phyloP scores from a whole-genome alignment of 148 eudicot genomes.

The Oxyria digyna region DNA sequence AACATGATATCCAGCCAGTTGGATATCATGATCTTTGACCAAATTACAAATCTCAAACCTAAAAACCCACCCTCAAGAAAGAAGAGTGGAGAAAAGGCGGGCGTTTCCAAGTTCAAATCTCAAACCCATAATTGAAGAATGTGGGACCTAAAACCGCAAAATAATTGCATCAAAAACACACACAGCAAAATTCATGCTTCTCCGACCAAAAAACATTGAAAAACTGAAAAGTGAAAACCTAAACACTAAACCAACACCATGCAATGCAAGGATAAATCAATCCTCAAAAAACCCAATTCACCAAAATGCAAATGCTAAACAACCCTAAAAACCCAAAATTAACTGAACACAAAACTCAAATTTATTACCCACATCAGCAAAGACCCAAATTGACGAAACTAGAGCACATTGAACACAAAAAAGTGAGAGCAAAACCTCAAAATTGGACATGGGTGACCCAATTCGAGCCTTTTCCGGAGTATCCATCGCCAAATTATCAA shows the following conservation, averaged over 20 bases:
- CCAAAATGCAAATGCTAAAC: neutral
- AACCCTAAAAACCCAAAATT: neutral
- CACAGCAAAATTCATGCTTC: neutral
- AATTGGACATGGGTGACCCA: constrained; percentile 34
- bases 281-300: neutral
- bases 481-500: constrained; percentile 24
- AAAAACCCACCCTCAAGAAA: neutral
- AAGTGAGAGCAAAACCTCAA: constrained; percentile 29
- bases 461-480: constrained; percentile 56
- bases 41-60: neutral
- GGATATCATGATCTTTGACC: neutral
- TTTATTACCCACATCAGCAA: neutral
- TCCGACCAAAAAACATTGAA: no score
- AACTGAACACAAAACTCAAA: neutral
- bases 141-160: neutral
- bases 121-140: neutral
- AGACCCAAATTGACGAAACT: neutral
- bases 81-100: neutral
- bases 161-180: constrained; percentile 2
- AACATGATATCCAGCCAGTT: neutral
- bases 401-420: neutral
- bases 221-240: neutral
- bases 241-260: constrained; percentile 4
- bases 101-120: neutral
- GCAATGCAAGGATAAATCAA: neutral